These are phyloP conservation scores for Aureobasidium sp. DNA, from an alignment of 2,329 filamentous ascomycete species.

Conservation along the genomic window DNA sequence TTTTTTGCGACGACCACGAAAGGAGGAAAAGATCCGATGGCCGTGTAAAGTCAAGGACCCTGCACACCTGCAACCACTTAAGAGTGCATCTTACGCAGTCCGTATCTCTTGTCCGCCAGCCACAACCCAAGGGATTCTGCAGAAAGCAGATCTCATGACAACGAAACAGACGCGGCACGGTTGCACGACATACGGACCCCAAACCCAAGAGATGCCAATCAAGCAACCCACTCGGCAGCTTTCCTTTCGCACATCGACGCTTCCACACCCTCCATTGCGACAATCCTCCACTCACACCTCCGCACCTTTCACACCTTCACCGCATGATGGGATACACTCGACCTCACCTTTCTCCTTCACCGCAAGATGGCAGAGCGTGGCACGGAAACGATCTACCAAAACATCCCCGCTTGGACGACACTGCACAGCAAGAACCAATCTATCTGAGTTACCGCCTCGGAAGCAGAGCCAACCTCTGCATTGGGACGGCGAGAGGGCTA, in stretches of 20 bases:
- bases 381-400: not conserved
- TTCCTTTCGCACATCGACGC: not conserved
- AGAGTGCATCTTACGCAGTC: not conserved
- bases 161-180: slow-evolving; percentile 1
- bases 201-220: not conserved
- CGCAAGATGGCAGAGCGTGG: not conserved
- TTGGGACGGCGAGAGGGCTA: not conserved
- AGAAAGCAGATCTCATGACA: slow-evolving; percentile 1
- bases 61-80: not conserved
- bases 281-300: not conserved
- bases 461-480: not conserved
- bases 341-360: not conserved
- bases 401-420: not conserved
- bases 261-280: not conserved
- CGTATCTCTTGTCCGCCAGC: not conserved
- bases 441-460: not conserved
- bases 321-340: not conserved
- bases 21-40: not conserved
- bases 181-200: not conserved
- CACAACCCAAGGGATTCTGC: not conserved
- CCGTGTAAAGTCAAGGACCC: not conserved
- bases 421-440: not conserved
- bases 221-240: not conserved
- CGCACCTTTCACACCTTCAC: not conserved
- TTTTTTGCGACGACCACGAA: not conserved